These are phyloP conservation scores for Aspergillus felis DNA, from an alignment of 2,329 filamentous ascomycete species.

Conservation along the genomic window DNA sequence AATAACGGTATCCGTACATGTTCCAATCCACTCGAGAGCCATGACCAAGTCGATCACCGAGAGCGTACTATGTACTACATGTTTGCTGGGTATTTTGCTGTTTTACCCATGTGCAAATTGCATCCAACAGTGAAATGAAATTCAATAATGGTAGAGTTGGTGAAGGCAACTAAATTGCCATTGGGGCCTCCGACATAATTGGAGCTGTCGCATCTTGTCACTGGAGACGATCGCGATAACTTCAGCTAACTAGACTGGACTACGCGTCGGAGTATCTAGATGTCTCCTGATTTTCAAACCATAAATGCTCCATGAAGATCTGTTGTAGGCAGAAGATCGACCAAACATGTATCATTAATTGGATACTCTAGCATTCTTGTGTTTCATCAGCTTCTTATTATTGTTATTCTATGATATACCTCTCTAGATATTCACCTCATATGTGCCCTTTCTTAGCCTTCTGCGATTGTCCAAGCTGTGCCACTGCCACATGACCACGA, in stretches of 20 bases:
- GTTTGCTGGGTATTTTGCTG: not conserved
- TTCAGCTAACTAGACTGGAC: not conserved
- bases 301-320: not conserved
- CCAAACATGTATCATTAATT: not conserved
- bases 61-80: no score
- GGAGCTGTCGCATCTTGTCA: not conserved
- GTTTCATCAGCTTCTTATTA: not conserved
- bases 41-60: not conserved
- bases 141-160: not conserved
- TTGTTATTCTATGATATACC: no score
- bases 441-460: not conserved
- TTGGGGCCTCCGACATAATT: not conserved
- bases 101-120: not conserved
- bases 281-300: not conserved
- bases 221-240: no score
- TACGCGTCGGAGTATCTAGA: not conserved
- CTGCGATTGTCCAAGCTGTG: not conserved
- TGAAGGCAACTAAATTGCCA: not conserved
- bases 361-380: not conserved
- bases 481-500: not conserved
- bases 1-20: not conserved
- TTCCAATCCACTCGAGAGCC: not conserved
- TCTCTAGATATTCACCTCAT: not conserved
- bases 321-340: not conserved
- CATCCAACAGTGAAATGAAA: not conserved